phyloP scores from a whole-genome alignment of 805 yeast genomes.

The Schizosaccharomyces cryophilus region DNA sequence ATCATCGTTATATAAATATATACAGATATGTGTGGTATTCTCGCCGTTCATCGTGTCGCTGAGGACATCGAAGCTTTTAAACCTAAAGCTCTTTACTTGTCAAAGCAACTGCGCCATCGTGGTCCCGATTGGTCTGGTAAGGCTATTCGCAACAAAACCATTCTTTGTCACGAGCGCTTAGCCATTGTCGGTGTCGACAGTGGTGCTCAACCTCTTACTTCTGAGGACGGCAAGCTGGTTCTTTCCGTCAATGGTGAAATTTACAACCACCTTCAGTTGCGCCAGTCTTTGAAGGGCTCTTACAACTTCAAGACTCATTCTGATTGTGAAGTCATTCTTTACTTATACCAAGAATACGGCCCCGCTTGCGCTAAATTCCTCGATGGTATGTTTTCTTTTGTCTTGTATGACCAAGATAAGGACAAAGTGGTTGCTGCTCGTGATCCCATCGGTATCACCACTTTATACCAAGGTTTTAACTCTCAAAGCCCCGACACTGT shows the following conservation, averaged over 20 bases:
- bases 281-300: slow-evolving; percentile 39
- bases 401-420: slow-evolving; percentile 52
- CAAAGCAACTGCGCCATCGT: slow-evolving; percentile 54
- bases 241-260: slow-evolving; percentile 94
- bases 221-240: slow-evolving; percentile 44
- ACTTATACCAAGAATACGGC: slow-evolving; percentile 66
- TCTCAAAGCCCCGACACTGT: slow-evolving; percentile 44
- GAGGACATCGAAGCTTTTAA: slow-evolving; percentile 3
- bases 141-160: slow-evolving; percentile 46
- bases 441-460: slow-evolving; percentile 94
- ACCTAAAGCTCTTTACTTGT: slow-evolving; percentile 14
- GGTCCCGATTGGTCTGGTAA: slow-evolving; percentile 99
- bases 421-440: slow-evolving; percentile 91
- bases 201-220: slow-evolving; percentile 93
- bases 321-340: slow-evolving; percentile 96
- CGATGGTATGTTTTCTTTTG: slow-evolving; percentile 98
- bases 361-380: slow-evolving; percentile 73
- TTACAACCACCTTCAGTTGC: slow-evolving; percentile 79
- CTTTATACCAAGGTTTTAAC: slow-evolving; percentile 81
- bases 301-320: slow-evolving; percentile 65
- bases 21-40: slow-evolving; percentile 1
- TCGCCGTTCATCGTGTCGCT: not conserved
- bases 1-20: not conserved
- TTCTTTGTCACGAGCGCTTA: slow-evolving; percentile 60
- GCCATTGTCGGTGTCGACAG: slow-evolving; percentile 89